Percentiles rank a stretch among this genome's conserved stretches.
Conservation (phyloP, 352 stramenopile genomes). For the Pythium aquatile region DNA sequence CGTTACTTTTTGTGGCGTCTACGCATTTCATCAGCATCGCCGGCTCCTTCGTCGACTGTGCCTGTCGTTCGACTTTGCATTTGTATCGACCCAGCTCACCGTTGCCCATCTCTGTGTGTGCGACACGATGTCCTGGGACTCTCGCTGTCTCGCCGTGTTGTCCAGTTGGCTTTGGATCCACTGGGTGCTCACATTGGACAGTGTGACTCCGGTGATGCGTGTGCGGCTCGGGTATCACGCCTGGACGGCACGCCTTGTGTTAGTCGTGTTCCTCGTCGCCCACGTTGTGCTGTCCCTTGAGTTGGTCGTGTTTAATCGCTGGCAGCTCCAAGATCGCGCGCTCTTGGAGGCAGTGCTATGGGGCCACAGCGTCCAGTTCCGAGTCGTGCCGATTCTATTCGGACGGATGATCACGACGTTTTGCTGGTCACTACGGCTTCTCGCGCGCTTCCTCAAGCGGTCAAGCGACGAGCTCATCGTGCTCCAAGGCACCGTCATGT, state of each 20-base stretch:
- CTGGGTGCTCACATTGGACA: constrained; percentile 21
- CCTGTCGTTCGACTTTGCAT: constrained; percentile 31
- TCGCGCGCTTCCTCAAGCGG: constrained; percentile 1
- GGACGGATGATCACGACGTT: constrained; percentile 15
- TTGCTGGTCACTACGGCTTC: constrained; percentile 11
- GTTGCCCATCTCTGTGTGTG: constrained; percentile 18
- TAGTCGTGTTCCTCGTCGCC: constrained; percentile 10
- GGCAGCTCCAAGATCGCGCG: constrained; percentile 16
- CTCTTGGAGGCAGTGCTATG: not conserved
- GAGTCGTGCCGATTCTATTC: constrained; percentile 11
- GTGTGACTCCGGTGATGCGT: constrained; percentile 17
- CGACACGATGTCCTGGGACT: constrained; percentile 28
- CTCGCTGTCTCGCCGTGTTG: constrained; percentile 6
- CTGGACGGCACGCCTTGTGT: constrained; percentile 5
- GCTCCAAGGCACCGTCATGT: constrained; percentile 21
- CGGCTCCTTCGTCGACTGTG: constrained; percentile 20
- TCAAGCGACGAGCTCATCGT: constrained; percentile 22
- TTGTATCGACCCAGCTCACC: constrained; percentile 28
- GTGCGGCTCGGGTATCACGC: constrained; percentile 8
- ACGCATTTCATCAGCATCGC: constrained; percentile 13
- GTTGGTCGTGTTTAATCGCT: constrained; percentile 18
- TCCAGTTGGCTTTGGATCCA: constrained; percentile 30
- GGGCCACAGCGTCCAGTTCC: not conserved
- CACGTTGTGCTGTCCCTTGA: constrained; percentile 16
- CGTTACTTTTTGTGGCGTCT: not conserved